Percentiles rank a stretch among this genome's conserved stretches.
Evolutionary conservation across 192 early-diverging fungal genomes (phyloP).

Genomic region (Diversispora epigaea): DNA sequence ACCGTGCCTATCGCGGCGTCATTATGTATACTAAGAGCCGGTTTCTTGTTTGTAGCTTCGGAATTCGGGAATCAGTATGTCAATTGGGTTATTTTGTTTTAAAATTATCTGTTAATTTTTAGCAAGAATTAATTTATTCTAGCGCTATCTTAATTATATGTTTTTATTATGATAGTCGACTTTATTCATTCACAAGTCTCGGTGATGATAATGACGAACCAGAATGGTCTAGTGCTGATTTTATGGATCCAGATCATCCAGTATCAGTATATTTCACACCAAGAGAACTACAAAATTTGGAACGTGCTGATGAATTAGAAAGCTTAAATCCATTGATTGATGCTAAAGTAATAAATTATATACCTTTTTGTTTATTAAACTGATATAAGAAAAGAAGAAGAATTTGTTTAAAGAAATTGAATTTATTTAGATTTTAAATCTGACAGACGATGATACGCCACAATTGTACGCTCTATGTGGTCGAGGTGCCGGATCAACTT

Average conservation of each 20-base stretch:
- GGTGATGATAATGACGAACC: conserved; percentile 87
- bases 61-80: conserved; percentile 94
- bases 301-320: conserved; percentile 90
- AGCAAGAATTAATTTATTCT: not conserved
- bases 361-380: no score
- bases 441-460: conserved; percentile 88
- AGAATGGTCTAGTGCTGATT: conserved; percentile 72
- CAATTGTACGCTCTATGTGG: conserved; percentile 93
- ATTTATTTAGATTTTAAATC: conserved; percentile 63
- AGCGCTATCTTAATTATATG: conserved; percentile 4
- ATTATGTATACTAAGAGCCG: conserved; percentile 85
- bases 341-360: conserved; percentile 51
- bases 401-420: not conserved
- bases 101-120: not conserved
- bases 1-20: conserved; percentile 79
- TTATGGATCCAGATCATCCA: conserved; percentile 57
- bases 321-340: conserved; percentile 79
- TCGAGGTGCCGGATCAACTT: conserved; percentile 72
- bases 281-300: conserved; percentile 76
- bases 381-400: not conserved
- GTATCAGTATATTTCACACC: conserved; percentile 65
- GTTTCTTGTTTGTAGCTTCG: conserved; percentile 88
- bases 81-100: conserved; percentile 16
- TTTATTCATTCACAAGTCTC: conserved; percentile 92
- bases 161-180: conserved; percentile 51